Conservation (phyloP, 768 basidiomycete genomes). For the Mycena galericulata region DNA sequence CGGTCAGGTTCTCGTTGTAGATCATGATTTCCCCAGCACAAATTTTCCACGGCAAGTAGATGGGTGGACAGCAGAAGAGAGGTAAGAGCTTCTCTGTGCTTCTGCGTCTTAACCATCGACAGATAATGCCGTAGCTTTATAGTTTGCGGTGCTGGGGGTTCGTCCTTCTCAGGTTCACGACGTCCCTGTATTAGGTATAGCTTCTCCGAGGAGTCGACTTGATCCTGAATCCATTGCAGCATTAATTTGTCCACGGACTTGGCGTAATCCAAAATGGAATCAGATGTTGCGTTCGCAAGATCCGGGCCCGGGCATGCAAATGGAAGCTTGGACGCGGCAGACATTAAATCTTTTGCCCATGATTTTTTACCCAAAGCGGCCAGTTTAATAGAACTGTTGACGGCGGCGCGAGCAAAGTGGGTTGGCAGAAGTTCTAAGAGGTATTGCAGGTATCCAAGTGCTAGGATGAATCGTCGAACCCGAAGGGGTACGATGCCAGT, state of each 20-base stretch:
- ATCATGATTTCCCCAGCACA: conserved; percentile 16
- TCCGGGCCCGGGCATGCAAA: conserved; percentile 6
- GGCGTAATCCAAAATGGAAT: background rate
- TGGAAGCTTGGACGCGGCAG: conserved; percentile 10
- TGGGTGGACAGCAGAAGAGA: conserved; percentile 22
- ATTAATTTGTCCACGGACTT: background rate
- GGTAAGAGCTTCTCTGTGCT: conserved; percentile 22
- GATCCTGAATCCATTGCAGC: conserved; percentile 2
- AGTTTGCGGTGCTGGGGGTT: background rate
- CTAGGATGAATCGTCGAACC: conserved; percentile 33
- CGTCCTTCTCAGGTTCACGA: conserved; percentile 18
- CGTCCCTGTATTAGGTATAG: conserved; percentile 23
- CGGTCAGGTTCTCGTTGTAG: background rate
- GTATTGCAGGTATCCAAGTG: conserved; percentile 33
- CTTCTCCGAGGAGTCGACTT: conserved; percentile 15
- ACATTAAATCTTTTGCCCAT: conserved; percentile 6
- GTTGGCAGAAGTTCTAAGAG: conserved; percentile 21
- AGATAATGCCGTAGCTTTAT: conserved; percentile 18
- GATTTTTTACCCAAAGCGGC: background rate
- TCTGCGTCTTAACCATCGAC: background rate
- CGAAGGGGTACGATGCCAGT: conserved; percentile 40
- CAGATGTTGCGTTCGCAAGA: background rate
- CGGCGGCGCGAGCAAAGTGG: conserved; percentile 1
- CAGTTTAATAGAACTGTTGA: conserved; percentile 20
- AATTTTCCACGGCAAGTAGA: conserved; percentile 17